Conservation (phyloP, 2,329 filamentous ascomycete species). For the Cryphonectria nitschkei region DNA sequence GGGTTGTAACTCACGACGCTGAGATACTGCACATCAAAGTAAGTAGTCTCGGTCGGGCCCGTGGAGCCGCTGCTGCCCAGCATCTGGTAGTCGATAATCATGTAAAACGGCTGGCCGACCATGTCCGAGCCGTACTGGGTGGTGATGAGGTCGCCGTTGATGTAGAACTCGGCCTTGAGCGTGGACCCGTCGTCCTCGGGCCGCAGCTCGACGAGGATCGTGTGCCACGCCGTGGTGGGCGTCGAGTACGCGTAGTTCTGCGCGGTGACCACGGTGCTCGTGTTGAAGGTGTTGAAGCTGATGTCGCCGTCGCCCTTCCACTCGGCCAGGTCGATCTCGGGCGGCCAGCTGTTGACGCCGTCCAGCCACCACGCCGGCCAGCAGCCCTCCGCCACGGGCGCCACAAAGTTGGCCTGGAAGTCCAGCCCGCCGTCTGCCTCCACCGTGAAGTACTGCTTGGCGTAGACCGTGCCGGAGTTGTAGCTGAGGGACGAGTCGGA, state of each 20-base stretch:
- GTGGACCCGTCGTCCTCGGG: conserved; percentile 52
- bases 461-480: conserved; percentile 47
- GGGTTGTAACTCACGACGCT: conserved; percentile 32
- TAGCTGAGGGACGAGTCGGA: conserved; percentile 50
- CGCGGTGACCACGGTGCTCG: conserved; percentile 46
- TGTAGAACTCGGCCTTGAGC: conserved; percentile 54
- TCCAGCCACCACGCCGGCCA: conserved; percentile 63
- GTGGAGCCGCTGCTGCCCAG: conserved; percentile 30
- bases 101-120: conserved; percentile 47
- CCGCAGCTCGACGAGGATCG: conserved; percentile 51
- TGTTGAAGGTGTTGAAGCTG: conserved; percentile 56
- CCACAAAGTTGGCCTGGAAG: conserved; percentile 44
- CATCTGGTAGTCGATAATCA: conserved; percentile 35
- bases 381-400: conserved; percentile 46
- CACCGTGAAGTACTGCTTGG: conserved; percentile 44
- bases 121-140: conserved; percentile 53
- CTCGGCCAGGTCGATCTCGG: conserved; percentile 60
- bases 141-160: conserved; percentile 50
- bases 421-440: conserved; percentile 42
- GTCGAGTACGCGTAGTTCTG: conserved; percentile 50
- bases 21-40: conserved; percentile 31
- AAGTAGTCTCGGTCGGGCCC: conserved; percentile 29
- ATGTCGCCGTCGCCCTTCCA: conserved; percentile 60
- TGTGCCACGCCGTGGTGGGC: conserved; percentile 49
- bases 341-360: conserved; percentile 55